Evolutionary conservation across 345 rosid genomes (phyloP), one percentile per base, ranked within the genome.

Genomic region (Bruguiera sexangula): DNA sequence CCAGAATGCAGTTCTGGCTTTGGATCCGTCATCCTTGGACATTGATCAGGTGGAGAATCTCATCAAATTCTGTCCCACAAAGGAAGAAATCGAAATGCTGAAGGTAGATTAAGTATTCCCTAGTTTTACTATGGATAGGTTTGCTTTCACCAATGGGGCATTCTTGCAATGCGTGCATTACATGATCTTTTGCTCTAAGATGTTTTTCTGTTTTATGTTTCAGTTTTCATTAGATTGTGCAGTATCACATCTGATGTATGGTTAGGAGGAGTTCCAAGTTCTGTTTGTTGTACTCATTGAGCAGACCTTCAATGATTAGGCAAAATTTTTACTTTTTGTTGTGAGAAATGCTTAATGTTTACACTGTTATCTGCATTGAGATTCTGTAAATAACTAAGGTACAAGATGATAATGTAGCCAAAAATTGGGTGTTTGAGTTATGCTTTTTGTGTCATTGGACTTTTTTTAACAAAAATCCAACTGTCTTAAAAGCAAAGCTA

Each of bases 1-100:
- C 66, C 83, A 91, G 98, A 88, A 74, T 76, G 96, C 97, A 59
- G 88, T 94, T 81, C 82, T 94, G 74, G 96, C 92, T 77, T 83
- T 94, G 85, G 98, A 94, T 84, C 85, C 97, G 48, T 83, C 88
- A 55, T 84, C 85, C 70, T 80, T 94, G 69, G 98, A 94, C 69
- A 89, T 88, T 71, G 98, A 94, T 73, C 98, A 94, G 86, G 96
- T 94, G 72, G 98, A 94, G 81, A 94, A 94, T 81, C 97, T 94
- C 69, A 94, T 94, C 81, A 94, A 88, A 68, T 94, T 94, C 77
- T 94, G 96, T 75, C 98, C 98, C 63, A 94, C 96, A 27, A 94
- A 91, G 82, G 98, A 94, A 79, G 98, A 94, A 76, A 94, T 94
- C 85, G 98, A 92, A 78, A 67, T 74, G 60, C 75, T 94, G 69